These are phyloP conservation scores for Jatropha podagrica DNA, from an alignment of 441 rosid genomes.

Conservation along the genomic window DNA sequence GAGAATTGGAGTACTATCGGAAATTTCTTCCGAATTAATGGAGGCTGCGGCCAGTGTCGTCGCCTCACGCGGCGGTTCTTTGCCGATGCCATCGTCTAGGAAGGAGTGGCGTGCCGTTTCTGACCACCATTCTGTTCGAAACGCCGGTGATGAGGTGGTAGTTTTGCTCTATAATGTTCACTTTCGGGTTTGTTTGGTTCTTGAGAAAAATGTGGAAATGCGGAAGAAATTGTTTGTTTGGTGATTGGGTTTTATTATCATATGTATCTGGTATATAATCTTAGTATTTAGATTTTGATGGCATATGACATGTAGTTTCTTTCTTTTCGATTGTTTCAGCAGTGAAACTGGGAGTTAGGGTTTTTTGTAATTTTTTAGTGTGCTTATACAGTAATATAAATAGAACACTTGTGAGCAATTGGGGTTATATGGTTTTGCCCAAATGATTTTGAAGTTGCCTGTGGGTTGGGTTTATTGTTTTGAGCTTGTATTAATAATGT, in stretches of 20 bases:
- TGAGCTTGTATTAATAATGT: background rate
- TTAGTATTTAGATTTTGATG: background rate
- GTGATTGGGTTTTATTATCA: background rate
- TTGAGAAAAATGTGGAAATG: slow-evolving; percentile 13
- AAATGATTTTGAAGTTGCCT: background rate
- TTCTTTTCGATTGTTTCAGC: background rate
- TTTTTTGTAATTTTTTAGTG: background rate
- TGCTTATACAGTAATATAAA: background rate
- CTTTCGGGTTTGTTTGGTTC: slow-evolving; percentile 18
- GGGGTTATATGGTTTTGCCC: background rate
- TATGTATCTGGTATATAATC: background rate
- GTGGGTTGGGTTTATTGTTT: background rate
- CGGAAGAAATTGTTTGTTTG: background rate
- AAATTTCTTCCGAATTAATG: slow-evolving; percentile 42
- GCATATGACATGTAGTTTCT: background rate
- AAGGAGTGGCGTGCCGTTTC: slow-evolving; percentile 97
- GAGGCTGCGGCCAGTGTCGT: slow-evolving; percentile 69
- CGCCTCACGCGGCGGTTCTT: slow-evolving; percentile 64
- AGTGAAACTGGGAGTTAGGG: background rate
- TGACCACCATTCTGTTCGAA: slow-evolving; percentile 66
- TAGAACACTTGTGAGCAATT: background rate
- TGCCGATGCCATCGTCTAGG: slow-evolving; percentile 59
- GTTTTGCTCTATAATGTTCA: background rate
- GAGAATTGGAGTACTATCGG: slow-evolving; percentile 28
- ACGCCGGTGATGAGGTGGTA: slow-evolving; percentile 56